A percentile compares a stretch with the other conserved stretches of the same genome.
Evolutionary conservation across 192 early-diverging fungal genomes (phyloP).

Genomic region (Chytriomyces confervae): DNA sequence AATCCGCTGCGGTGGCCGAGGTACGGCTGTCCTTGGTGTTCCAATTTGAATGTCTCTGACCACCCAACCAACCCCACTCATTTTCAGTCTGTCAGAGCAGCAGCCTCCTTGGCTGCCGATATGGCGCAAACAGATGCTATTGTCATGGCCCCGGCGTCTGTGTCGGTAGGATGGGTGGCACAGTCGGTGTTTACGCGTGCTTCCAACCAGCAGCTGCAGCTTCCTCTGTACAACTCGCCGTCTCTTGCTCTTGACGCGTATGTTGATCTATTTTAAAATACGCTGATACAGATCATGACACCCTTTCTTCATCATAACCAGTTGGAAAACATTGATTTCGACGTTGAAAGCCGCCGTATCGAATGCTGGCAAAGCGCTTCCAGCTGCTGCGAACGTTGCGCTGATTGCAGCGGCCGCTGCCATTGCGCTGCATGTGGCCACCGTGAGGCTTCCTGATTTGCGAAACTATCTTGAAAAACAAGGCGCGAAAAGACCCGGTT

Average conservation of each 20-base stretch:
- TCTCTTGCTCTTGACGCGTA: conserved; percentile 14
- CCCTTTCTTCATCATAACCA: background rate
- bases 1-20: conserved; percentile 4
- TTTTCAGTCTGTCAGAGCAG: background rate
- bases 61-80: background rate
- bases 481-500: background rate
- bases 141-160: background rate
- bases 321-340: background rate
- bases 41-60: background rate
- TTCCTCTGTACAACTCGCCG: background rate
- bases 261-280: background rate
- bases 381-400: background rate
- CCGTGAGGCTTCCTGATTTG: conserved; percentile 8
- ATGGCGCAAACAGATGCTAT: background rate
- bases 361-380: background rate
- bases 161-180: background rate
- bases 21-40: background rate
- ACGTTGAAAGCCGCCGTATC: background rate
- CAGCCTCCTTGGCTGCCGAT: background rate
- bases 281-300: background rate
- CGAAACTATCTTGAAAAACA: conserved; percentile 1
- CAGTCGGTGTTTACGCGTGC: background rate
- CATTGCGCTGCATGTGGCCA: conserved; percentile 2
- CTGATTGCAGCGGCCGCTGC: background rate
- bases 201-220: background rate